Conservation (phyloP, 768 basidiomycete genomes). For the Scleroderma bovista region DNA sequence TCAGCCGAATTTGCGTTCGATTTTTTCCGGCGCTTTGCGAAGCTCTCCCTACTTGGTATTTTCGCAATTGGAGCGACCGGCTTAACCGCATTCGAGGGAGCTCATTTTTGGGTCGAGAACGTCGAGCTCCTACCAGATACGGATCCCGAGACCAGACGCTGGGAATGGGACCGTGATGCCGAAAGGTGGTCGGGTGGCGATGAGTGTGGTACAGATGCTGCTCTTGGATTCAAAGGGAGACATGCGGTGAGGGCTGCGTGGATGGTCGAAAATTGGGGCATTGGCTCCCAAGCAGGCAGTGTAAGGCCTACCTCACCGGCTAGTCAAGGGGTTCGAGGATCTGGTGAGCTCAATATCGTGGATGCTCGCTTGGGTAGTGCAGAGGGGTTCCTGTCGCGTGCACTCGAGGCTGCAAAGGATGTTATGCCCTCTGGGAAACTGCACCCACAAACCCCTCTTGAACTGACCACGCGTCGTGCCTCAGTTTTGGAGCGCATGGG, state of each 20-base stretch:
- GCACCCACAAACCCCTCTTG: conserved; percentile 44
- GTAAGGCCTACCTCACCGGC: conserved; percentile 34
- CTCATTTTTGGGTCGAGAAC: conserved; percentile 63
- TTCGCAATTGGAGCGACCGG: conserved; percentile 40
- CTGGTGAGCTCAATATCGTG: conserved; percentile 38
- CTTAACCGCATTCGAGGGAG: conserved; percentile 45
- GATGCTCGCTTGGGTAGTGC: conserved; percentile 53
- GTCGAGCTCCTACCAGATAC: conserved; percentile 40
- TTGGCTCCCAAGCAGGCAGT: conserved; percentile 34
- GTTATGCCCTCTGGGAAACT: conserved; percentile 35
- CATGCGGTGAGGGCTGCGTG: conserved; percentile 65
- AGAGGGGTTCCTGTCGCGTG: conserved; percentile 46
- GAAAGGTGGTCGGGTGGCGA: conserved; percentile 58
- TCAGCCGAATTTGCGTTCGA: conserved; percentile 37
- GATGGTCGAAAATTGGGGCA: conserved; percentile 66
- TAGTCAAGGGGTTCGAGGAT: conserved; percentile 26
- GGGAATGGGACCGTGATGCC: conserved; percentile 64
- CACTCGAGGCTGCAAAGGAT: conserved; percentile 42
- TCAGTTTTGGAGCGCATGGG: conserved; percentile 59
- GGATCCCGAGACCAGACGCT: conserved; percentile 49
- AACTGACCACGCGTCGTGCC: conserved; percentile 53
- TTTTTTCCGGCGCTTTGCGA: conserved; percentile 42
- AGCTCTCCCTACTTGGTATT: conserved; percentile 43
- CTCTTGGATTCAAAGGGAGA: conserved; percentile 54
- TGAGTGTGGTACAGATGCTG: conserved; percentile 66